Base-by-base conservation (phyloP, 352 stramenopile genomes). In the Phytophthora cryptogea region DNA sequence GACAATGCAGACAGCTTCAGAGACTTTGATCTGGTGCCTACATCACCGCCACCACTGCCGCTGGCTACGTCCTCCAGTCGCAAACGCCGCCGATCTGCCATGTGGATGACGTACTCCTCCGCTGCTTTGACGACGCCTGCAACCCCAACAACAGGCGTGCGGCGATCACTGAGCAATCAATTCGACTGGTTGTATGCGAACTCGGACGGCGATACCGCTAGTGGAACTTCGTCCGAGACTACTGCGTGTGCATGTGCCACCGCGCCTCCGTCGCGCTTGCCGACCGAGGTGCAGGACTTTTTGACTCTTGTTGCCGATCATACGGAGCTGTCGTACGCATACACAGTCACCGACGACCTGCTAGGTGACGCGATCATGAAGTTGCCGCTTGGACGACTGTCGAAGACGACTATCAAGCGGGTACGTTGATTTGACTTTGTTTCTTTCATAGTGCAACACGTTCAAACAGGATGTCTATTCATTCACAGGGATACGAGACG, bases 371-470 rank as follows among this genome's bases (percentile, higher is more conserved):
- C 64, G 27, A 63, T 68, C 16, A 70, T 83, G 58, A 80, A 80
- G 50, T 60, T 85, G 50, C 76, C 76, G 6, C 76, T 85, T 32
- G 76, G 76, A 8, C 70, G 76, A 0, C 49, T 85, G 8, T 84
- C 76, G 37, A 83, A 86, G 50, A 79, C 68, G 7, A 86, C 76
- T 9, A 85, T 88, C 53, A 74, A 83, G 59, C 66, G 73, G 28
- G 78, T 88, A 74, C n/a, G 63, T 54, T 5, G 8, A 10, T 23
- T 23, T 23, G 20, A 23, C 20, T 23, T 23, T 3, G 20, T 23
- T 23, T 23, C 20, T 23, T 23, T 23, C 20, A 23, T 23, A 23
- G 20, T 23, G 20, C 20, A 23, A 23, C 20, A 23, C 20, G 20
- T 23, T 23, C 20, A 23, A 23, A 23, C 20, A 23, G 20, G 20